Conservation (phyloP, 2,329 filamentous ascomycete species). For the Aaosphaeria pasadenensis region DNA sequence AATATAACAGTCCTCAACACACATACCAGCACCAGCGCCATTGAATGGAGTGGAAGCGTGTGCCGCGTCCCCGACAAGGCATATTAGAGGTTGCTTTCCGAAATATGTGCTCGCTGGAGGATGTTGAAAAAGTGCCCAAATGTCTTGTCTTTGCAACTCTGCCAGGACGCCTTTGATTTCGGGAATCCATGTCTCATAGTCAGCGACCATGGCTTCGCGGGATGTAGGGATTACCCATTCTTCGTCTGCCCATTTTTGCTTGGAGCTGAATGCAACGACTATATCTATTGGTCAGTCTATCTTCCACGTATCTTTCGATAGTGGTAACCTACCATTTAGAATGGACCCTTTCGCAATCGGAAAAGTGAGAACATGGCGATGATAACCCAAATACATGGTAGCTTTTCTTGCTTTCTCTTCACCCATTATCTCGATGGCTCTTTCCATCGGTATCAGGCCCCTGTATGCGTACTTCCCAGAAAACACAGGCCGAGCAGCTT, state of each 20-base stretch:
- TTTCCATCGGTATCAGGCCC: slow-evolving; percentile 58
- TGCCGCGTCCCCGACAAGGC: slow-evolving; percentile 56
- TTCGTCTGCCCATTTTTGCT: slow-evolving; percentile 14
- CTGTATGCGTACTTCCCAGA: slow-evolving; percentile 61
- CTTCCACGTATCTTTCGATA: background rate
- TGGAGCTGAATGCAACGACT: slow-evolving; percentile 28
- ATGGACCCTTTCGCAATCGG: slow-evolving; percentile 56
- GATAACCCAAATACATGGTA: slow-evolving; percentile 57
- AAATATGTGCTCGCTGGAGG: slow-evolving; percentile 41
- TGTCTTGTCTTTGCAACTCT: slow-evolving; percentile 41
- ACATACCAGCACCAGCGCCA: slow-evolving; percentile 54
- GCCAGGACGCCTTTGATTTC: slow-evolving; percentile 15
- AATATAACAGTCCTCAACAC: slow-evolving; percentile 53
- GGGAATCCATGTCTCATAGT: slow-evolving; percentile 21
- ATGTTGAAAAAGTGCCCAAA: slow-evolving; percentile 50
- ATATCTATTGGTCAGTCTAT: background rate
- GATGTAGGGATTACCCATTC: slow-evolving; percentile 27
- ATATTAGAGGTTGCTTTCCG: slow-evolving; percentile 26
- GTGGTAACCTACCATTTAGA: slow-evolving; percentile 46
- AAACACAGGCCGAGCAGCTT: slow-evolving; percentile 48
- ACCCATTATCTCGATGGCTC: slow-evolving; percentile 50
- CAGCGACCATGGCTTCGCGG: slow-evolving; percentile 22
- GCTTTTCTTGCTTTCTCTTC: slow-evolving; percentile 46
- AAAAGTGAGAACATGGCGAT: slow-evolving; percentile 60
- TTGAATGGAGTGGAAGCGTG: slow-evolving; percentile 54